A percentile compares a stretch with the other conserved stretches of the same genome.
These are phyloP conservation scores for Curvularia spicifera DNA, from an alignment of 2,329 filamentous ascomycete genomes.

Conservation along the genomic window DNA sequence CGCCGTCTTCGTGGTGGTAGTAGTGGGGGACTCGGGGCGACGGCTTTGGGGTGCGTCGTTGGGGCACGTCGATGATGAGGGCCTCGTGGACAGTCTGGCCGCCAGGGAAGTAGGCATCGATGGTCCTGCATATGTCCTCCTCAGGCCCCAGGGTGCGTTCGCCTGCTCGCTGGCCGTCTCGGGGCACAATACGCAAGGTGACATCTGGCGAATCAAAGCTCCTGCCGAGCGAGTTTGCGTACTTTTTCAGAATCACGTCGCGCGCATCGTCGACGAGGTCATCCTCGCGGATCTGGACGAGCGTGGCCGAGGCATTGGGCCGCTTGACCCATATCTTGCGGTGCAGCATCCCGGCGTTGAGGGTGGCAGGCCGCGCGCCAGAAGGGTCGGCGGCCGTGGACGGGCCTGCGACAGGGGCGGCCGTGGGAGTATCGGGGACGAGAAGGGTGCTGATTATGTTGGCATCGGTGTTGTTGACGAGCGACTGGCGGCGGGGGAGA, in stretches of 20 bases:
- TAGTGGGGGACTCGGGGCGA: conserved; percentile 68
- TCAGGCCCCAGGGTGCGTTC: conserved; percentile 83
- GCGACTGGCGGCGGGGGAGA: conserved; percentile 50
- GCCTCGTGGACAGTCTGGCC: conserved; percentile 90
- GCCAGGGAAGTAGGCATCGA: conserved; percentile 84
- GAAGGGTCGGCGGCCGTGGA: conserved; percentile 50
- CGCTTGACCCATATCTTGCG: conserved; percentile 96
- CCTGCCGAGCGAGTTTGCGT: conserved; percentile 87
- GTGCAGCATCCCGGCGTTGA: conserved; percentile 53
- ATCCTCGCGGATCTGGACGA: conserved; percentile 83
- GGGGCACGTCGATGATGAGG: conserved; percentile 84
- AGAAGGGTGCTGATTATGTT: conserved; percentile 61
- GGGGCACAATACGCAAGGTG: conserved; percentile 75
- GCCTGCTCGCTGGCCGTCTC: conserved; percentile 60
- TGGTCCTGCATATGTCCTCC: conserved; percentile 76
- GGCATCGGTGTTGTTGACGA: conserved; percentile 50
- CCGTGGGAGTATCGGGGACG: conserved; percentile 48
- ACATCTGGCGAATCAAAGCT: conserved; percentile 92
- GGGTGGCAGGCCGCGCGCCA: conserved; percentile 39
- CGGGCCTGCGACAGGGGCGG: conserved; percentile 33
- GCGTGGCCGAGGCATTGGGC: conserved; percentile 81
- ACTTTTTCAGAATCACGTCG: conserved; percentile 90
- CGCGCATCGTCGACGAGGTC: conserved; percentile 94
- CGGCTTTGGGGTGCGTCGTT: conserved; percentile 76
- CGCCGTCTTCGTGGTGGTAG: conserved; percentile 66